Percentiles rank a stretch among this genome's conserved stretches.
Conservation (phyloP, 768 basidiomycete genomes). For the Suillus clintonianus region DNA sequence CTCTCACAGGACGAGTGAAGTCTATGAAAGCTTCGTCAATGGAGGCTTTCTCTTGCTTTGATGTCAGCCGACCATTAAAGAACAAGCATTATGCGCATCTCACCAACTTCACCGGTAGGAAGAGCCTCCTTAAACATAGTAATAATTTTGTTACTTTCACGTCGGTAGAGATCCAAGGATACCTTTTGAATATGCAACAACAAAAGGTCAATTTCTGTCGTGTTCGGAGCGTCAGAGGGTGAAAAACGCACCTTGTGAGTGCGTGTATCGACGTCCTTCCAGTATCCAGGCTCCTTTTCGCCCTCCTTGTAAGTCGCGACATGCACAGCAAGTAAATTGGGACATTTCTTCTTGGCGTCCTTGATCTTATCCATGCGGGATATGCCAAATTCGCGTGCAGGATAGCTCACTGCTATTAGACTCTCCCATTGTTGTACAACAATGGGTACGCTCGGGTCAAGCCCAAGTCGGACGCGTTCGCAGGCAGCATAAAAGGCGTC, state of each 20-base stretch:
- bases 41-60: constrained; percentile 82
- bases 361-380: constrained; percentile 84
- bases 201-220: constrained; percentile 1
- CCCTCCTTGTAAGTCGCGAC: constrained; percentile 94
- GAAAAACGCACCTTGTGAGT: constrained; percentile 80
- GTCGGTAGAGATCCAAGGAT: constrained; percentile 89
- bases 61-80: constrained; percentile 1
- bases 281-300: constrained; percentile 84
- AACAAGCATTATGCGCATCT: constrained; percentile 12
- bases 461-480: constrained; percentile 78
- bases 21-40: constrained; percentile 98
- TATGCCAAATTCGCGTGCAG: constrained; percentile 90
- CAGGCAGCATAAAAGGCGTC: constrained; percentile 85
- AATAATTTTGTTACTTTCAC: constrained; percentile 88
- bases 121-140: constrained; percentile 78
- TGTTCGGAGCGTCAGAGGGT: background rate
- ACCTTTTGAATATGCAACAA: constrained; percentile 55
- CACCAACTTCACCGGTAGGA: constrained; percentile 82
- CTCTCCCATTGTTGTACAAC: constrained; percentile 89
- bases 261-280: constrained; percentile 83
- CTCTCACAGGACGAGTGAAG: constrained; percentile 79
- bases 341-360: constrained; percentile 86
- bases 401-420: constrained; percentile 94
- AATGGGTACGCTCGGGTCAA: constrained; percentile 63
- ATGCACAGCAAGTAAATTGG: constrained; percentile 82